Evolutionary conservation across 2,329 filamentous ascomycete genomes (phyloP), one percentile per base, ranked within the genome.

Genomic region (Alternaria arborescens): DNA sequence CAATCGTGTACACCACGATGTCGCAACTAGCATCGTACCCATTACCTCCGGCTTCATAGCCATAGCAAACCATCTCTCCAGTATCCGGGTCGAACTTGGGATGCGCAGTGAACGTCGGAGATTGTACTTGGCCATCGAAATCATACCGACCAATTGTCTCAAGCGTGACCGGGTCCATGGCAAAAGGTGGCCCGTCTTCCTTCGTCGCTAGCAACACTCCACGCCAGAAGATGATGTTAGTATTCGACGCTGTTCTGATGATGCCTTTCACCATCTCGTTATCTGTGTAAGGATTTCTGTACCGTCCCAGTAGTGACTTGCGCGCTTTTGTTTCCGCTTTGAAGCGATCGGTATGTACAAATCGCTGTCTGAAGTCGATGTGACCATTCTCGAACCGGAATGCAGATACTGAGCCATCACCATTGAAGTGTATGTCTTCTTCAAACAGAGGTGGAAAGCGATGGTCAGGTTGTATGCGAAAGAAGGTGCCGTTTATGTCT

Each of bases 221-320:
- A 8, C 84, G 77, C 82, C 85, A 88, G 67, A 84, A 86, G 1
- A 85, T 78, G n/a, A 88, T 77, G 58, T 89, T 88, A 1, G 86
- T 88, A 64, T 89, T 88, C 3, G 83, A 81, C 0, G 85, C 85
- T 0, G 85, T 87, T 22, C 85, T 77, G 41, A 88, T 84, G 5
- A 86, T 82, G 2, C 84, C 84, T 51, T 82, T 82, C 6, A 87
- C 85, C 61, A 80, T 82, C 71, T 86, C 84, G 52, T 83, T 83
- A 68, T 87, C 84, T 8, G 85, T 87, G 62, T 81, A 86, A 0
- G 84, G 84, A 67, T 88, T 88, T 18, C 86, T 78, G 63, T 88
- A 88, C 42, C 82, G 78, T 0, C 86, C 86, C 53, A 88, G 86
- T 14, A 88, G 70, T 1, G 75, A 71, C 36, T 70, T 76, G 14